Percentiles rank a stretch among this genome's conserved stretches.
phyloP scores from a whole-genome alignment of 23 red algal species.

The Gracilaria domingensis region DNA sequence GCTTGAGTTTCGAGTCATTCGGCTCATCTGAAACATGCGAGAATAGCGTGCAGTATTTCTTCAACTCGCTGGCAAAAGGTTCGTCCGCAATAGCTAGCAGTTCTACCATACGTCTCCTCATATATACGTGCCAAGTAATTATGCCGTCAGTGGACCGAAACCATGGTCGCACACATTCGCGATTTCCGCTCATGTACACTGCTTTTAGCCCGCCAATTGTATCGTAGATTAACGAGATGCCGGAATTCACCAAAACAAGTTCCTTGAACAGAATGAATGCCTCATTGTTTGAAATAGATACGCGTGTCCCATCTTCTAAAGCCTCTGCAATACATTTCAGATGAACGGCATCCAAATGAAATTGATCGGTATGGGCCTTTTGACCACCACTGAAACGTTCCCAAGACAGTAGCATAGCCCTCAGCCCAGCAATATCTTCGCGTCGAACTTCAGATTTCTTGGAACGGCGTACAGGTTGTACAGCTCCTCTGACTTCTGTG shows the following conservation, averaged over 20 bases:
- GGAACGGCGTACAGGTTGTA: not conserved
- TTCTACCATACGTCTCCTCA: constrained; percentile 5
- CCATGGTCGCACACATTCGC: not conserved
- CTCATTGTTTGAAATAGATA: constrained; percentile 1
- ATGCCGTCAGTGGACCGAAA: constrained; percentile 15
- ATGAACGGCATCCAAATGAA: constrained; percentile 1
- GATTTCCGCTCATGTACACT: not conserved
- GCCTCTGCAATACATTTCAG: constrained; percentile 24
- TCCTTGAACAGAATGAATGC: not conserved
- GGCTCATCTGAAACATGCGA: not conserved
- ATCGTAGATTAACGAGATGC: not conserved
- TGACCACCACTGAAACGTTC: not conserved
- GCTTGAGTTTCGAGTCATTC: not conserved
- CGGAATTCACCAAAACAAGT: not conserved
- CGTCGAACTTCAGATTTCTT: not conserved
- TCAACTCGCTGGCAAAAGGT: not conserved
- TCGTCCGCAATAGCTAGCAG: not conserved
- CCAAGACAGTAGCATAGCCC: constrained; percentile 6
- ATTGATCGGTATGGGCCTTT: not conserved
- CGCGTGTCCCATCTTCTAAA: not conserved
- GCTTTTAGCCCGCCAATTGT: not conserved
- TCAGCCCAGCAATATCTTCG: not conserved
- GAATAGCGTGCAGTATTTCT: constrained; percentile 1
- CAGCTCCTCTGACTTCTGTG: not conserved
- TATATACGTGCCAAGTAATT: not conserved